Conservation (phyloP, 176 grass and related monocot species). For the Oryza glaberrima region DNA sequence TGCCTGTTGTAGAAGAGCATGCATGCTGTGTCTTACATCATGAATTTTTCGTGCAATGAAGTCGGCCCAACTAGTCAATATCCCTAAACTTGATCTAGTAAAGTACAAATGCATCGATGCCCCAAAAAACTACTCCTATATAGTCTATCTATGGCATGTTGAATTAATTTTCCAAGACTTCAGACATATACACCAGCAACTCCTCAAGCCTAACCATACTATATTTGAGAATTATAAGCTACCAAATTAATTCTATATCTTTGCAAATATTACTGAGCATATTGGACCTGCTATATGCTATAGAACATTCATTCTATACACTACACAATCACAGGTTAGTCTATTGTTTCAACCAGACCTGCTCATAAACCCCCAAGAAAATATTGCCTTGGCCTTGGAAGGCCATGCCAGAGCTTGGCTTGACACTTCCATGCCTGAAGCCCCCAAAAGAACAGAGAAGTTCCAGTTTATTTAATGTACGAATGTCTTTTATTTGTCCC, state of each 20-base stretch:
- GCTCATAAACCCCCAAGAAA: not conserved
- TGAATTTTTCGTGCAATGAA: not conserved
- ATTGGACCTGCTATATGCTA: not conserved
- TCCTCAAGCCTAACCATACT: not conserved
- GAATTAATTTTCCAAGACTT: slow-evolving; percentile 6
- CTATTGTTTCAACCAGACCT: not conserved
- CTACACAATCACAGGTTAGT: not conserved
- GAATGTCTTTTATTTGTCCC: not conserved
- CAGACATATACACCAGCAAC: not conserved
- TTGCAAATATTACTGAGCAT: not conserved
- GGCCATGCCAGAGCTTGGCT: not conserved
- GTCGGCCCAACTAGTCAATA: not conserved
- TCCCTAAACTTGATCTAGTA: slow-evolving; percentile 11
- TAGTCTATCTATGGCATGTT: not conserved
- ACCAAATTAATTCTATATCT: not conserved
- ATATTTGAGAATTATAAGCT: not conserved
- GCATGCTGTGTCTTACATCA: not conserved
- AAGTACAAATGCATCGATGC: not conserved
- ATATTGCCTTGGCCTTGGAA: not conserved
- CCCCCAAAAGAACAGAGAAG: not conserved
- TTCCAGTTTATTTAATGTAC: not conserved
- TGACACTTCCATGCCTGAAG: not conserved
- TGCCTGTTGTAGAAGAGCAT: not conserved
- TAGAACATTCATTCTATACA: not conserved
- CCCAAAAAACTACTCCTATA: too few relatives aligned